Percentiles rank a stretch among this genome's conserved stretches.
Evolutionary conservation across 192 early-diverging fungal genomes (phyloP).

Genomic region (Coemansia sp.): DNA sequence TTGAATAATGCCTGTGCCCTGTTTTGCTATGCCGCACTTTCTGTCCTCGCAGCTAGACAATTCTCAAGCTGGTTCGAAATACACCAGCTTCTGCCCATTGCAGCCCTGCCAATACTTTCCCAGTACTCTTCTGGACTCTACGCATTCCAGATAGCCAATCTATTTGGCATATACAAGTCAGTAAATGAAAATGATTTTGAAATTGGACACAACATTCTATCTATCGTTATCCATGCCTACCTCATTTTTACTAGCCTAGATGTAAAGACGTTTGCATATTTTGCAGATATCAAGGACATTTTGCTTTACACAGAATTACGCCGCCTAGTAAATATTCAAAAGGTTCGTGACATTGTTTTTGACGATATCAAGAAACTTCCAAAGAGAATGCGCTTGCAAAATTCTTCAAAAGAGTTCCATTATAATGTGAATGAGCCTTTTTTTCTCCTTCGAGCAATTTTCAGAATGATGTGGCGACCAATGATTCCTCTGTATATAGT

Average conservation of each 20-base stretch:
- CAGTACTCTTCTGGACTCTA: constrained; percentile 1
- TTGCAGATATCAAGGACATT: neutral
- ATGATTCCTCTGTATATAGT: constrained; percentile 25
- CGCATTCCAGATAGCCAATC: constrained; percentile 18
- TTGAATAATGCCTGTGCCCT: neutral
- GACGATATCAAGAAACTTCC: neutral
- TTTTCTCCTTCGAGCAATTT: constrained; percentile 18
- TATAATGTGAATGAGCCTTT: neutral
- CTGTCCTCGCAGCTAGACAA: neutral
- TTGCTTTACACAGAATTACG: neutral
- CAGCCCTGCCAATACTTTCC: constrained; percentile 4
- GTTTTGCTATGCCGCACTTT: constrained; percentile 3
- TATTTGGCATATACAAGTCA: constrained; percentile 18
- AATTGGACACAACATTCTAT: neutral
- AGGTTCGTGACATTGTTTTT: neutral
- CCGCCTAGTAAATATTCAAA: neutral
- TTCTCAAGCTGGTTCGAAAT: neutral
- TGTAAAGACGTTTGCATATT: neutral
- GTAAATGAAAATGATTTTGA: neutral
- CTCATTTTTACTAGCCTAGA: neutral
- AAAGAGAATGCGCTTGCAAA: neutral
- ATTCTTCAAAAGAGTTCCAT: neutral
- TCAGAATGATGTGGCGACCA: constrained; percentile 41
- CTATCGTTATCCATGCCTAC: neutral
- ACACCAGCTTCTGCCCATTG: constrained; percentile 3